phyloP scores from a whole-genome alignment of 1,284 basidiomycete species.

The Pseudozyma thailandica region DNA sequence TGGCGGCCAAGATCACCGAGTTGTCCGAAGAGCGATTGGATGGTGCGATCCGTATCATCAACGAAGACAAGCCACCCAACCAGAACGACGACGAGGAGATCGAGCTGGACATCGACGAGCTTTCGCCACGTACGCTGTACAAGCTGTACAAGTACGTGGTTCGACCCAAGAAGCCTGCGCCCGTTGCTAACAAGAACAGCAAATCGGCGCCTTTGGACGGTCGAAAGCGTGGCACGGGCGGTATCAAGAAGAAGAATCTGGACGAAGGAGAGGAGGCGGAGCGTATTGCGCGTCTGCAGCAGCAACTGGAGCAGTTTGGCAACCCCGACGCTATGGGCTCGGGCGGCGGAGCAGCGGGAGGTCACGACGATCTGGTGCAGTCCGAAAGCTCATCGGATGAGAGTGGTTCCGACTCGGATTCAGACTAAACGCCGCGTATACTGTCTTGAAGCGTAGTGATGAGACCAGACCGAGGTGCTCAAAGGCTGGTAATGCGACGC shows the following conservation, averaged over 20 bases:
- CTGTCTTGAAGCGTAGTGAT: too few species aligned
- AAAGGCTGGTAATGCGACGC: too few species aligned
- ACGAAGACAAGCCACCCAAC: constrained; percentile 66
- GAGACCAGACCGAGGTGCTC: too few species aligned
- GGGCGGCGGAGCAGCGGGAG: constrained; percentile 34
- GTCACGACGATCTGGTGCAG: constrained; percentile 65
- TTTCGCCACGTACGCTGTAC: constrained; percentile 65
- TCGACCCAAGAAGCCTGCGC: constrained; percentile 59
- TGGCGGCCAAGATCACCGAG: constrained; percentile 67
- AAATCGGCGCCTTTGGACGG: constrained; percentile 61
- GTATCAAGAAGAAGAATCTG: constrained; percentile 67
- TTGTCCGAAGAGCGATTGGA: constrained; percentile 66
- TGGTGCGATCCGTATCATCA: constrained; percentile 66
- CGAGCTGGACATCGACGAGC: constrained; percentile 67
- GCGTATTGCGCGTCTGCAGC: constrained; percentile 63
- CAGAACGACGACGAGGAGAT: constrained; percentile 67
- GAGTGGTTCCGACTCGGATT: constrained; percentile 50
- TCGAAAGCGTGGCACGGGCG: constrained; percentile 65
- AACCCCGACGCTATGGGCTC: constrained; percentile 38
- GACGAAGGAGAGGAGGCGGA: constrained; percentile 66
- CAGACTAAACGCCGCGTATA: too few species aligned
- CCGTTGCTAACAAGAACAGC: constrained; percentile 45
- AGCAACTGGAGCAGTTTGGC: constrained; percentile 66
- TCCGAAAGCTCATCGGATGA: constrained; percentile 62
- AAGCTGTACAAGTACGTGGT: constrained; percentile 68